phyloP scores from a whole-genome alignment of 1,284 basidiomycete species.

The Sporisorium scitamineum region DNA sequence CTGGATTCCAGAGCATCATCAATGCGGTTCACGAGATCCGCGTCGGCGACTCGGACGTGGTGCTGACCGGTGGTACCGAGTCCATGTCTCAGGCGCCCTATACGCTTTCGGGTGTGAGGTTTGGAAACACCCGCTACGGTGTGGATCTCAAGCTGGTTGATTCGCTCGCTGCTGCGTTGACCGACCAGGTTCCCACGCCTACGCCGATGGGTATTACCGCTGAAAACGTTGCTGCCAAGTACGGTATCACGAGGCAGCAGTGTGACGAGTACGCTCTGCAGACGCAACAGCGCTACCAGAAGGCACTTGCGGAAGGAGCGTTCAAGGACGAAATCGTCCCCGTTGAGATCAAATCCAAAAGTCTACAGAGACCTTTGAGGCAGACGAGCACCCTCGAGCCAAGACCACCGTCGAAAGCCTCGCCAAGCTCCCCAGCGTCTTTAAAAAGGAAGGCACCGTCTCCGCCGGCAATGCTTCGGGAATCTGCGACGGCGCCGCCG shows the following conservation, averaged over 20 bases:
- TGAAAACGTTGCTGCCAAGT: conserved; percentile 86
- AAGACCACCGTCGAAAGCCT: conserved; percentile 93
- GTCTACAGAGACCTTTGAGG: conserved; percentile 57
- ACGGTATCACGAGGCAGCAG: conserved; percentile 83
- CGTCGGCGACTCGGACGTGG: conserved; percentile 84
- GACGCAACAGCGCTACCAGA: conserved; percentile 69
- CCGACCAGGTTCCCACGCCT: conserved; percentile 72
- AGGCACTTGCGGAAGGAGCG: conserved; percentile 71
- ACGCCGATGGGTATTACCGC: conserved; percentile 79
- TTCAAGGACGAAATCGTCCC: conserved; percentile 70
- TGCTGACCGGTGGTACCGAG: conserved; percentile 96
- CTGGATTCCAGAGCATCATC: conserved; percentile 93
- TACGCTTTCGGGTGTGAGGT: conserved; percentile 69
- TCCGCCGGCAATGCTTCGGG: conserved; percentile 97
- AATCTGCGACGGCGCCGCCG: conserved; percentile 96
- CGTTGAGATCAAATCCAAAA: conserved; percentile 68
- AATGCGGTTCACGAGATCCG: conserved; percentile 90
- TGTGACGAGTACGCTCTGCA: conserved; percentile 76
- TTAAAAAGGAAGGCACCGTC: conserved; percentile 88
- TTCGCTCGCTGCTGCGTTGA: conserved; percentile 72
- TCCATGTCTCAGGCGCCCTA: conserved; percentile 93
- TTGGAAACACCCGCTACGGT: conserved; percentile 70
- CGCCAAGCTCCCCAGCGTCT: conserved; percentile 84
- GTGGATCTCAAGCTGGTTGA: conserved; percentile 74
- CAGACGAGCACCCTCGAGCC: conserved; percentile 75